phyloP scores from a whole-genome alignment of 2,329 filamentous ascomycete genomes.

The Penicillium oxalicum region DNA sequence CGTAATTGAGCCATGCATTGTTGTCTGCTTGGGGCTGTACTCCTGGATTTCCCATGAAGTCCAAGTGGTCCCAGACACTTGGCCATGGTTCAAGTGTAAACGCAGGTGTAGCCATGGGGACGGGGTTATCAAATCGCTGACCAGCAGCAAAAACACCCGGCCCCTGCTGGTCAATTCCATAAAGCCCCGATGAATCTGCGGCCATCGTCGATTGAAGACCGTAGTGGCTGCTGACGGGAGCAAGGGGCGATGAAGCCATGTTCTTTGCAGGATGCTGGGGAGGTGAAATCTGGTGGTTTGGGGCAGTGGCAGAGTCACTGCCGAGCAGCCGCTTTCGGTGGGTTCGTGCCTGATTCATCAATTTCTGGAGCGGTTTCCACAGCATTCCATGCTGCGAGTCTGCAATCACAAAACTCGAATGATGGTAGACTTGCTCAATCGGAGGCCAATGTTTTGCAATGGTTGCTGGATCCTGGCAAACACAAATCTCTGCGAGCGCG shows the following conservation, averaged over 20 bases:
- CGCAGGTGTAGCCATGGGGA: slow-evolving; percentile 1
- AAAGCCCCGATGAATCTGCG: neutral
- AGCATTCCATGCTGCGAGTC: slow-evolving; percentile 26
- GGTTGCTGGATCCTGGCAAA: slow-evolving; percentile 21
- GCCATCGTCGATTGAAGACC: neutral
- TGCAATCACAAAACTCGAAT: slow-evolving; percentile 20
- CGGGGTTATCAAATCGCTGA: slow-evolving; percentile 2
- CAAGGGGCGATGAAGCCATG: neutral
- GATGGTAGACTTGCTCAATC: slow-evolving; percentile 21
- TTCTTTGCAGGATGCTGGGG: neutral
- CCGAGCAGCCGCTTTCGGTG: slow-evolving; percentile 13
- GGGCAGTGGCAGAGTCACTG: neutral
- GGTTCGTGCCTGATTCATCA: slow-evolving; percentile 23
- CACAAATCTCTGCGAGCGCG: slow-evolving; percentile 28
- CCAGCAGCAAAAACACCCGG: slow-evolving; percentile 4
- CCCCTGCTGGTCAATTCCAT: neutral
- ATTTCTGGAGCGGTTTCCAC: slow-evolving; percentile 27
- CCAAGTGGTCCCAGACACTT: slow-evolving; percentile 24
- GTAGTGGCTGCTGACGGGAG: neutral
- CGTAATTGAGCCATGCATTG: slow-evolving; percentile 24
- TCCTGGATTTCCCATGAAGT: slow-evolving; percentile 9
- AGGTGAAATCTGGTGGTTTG: neutral
- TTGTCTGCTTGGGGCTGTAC: slow-evolving; percentile 9
- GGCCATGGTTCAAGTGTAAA: slow-evolving; percentile 15
- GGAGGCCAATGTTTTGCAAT: slow-evolving; percentile 21